phyloP scores from a whole-genome alignment of 306 rosid genomes.

The Medicago ruthenica region DNA sequence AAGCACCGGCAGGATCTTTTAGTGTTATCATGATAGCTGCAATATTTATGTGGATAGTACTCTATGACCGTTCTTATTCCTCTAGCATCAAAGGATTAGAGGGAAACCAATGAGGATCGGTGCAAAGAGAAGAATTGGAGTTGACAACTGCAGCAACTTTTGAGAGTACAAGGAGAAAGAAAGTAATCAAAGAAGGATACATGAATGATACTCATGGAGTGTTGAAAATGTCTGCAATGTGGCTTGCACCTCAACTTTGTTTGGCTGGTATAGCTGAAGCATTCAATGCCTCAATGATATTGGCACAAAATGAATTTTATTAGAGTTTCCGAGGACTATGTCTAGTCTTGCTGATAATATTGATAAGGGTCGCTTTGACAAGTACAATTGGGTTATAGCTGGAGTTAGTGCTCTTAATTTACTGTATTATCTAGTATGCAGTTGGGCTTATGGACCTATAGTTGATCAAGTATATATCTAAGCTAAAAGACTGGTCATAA shows the following conservation, averaged over 20 bases:
- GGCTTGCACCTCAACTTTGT: conserved; percentile 65
- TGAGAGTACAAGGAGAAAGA: conserved; percentile 52
- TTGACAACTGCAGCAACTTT: conserved; percentile 53
- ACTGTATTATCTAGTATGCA: conserved; percentile 52
- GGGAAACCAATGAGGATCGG: conserved; percentile 56
- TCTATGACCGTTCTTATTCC: conserved; percentile 68
- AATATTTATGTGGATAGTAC: conserved; percentile 52
- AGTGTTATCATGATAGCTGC: conserved; percentile 46
- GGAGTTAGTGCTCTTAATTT: conserved; percentile 52
- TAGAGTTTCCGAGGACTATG: conserved; percentile 69
- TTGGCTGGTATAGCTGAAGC: conserved; percentile 75
- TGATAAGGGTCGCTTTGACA: conserved; percentile 63
- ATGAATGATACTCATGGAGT: conserved; percentile 42
- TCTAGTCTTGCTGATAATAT: conserved; percentile 60
- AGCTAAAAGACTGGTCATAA: no score
- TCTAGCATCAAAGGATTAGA: conserved; percentile 58
- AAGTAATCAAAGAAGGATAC: conserved; percentile 51
- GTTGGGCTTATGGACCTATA: conserved; percentile 75
- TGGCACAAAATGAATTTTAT: conserved; percentile 73
- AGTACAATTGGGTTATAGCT: conserved; percentile 60
- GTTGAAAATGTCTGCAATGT: conserved; percentile 64
- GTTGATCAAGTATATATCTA: conserved; percentile 38
- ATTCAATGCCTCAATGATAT: conserved; percentile 59
- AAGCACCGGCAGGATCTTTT: conserved; percentile 70
- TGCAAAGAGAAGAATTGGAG: conserved; percentile 65